Percentiles rank a stretch among this genome's conserved stretches.
phyloP scores from a whole-genome alignment of 768 basidiomycete species.

The Tricholoma sp. region DNA sequence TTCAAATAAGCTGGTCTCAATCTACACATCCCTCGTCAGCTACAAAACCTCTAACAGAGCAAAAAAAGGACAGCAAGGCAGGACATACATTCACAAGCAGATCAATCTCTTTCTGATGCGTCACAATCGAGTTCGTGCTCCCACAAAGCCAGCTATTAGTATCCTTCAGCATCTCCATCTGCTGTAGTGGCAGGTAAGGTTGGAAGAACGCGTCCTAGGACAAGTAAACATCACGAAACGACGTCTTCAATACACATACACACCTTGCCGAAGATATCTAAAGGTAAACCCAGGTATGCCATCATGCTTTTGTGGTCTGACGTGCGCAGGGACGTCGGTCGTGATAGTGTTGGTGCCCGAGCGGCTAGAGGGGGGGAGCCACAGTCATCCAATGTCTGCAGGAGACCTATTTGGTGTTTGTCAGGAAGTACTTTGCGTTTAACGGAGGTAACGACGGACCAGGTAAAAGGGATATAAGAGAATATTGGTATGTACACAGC shows the following conservation, averaged over 20 bases:
- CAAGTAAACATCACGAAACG: not conserved
- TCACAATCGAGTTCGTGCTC: conserved; percentile 94
- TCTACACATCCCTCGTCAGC: conserved; percentile 36
- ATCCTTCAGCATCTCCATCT: conserved; percentile 80
- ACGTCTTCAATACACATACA: not conserved
- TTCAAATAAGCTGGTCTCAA: conserved; percentile 84
- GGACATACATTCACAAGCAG: conserved; percentile 73
- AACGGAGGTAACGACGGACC: conserved; percentile 40
- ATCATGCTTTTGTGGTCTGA: conserved; percentile 90
- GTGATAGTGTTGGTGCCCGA: conserved; percentile 48
- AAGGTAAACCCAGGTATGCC: conserved; percentile 87
- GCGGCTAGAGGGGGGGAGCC: conserved; percentile 81
- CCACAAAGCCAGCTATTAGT: conserved; percentile 86
- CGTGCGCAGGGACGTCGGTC: conserved; percentile 77
- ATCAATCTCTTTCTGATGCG: conserved; percentile 89
- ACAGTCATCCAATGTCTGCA: conserved; percentile 87
- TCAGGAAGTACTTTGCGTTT: not conserved
- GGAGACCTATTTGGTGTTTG: conserved; percentile 47
- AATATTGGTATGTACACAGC: conserved; percentile 96
- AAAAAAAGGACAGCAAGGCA: conserved; percentile 11
- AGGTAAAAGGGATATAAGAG: conserved; percentile 88
- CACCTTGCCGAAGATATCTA: conserved; percentile 91
- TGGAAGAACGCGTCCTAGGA: conserved; percentile 92
- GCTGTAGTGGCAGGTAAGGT: conserved; percentile 93
- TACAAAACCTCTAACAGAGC: not conserved